Evolutionary conservation across 2,329 filamentous ascomycete species (phyloP).

Genomic region (Aspergillus floridensis): DNA sequence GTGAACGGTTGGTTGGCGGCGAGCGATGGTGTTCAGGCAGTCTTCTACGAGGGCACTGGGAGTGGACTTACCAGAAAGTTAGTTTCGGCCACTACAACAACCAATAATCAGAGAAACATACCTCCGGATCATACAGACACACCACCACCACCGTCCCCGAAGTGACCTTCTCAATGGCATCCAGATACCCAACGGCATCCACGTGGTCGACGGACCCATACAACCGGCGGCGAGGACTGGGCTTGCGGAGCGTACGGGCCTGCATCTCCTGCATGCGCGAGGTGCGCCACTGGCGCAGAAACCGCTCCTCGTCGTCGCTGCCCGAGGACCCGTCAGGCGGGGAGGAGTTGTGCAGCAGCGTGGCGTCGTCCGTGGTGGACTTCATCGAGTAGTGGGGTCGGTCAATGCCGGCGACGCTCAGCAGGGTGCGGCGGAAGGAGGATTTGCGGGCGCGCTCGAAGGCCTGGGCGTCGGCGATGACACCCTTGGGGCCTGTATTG

Average conservation of each 20-base stretch:
- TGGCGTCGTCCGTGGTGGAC: constrained; percentile 21
- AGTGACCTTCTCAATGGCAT: constrained; percentile 87
- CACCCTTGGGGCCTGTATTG: constrained; percentile 52
- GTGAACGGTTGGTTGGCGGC: constrained; percentile 66
- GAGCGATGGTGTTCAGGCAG: constrained; percentile 72
- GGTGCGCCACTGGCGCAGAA: constrained; percentile 83
- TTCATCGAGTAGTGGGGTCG: constrained; percentile 23
- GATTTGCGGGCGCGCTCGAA: constrained; percentile 49
- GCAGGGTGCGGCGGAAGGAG: constrained; percentile 46
- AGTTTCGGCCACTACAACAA: neutral
- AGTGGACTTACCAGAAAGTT: constrained; percentile 53
- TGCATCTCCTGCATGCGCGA: constrained; percentile 76
- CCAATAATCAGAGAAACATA: constrained; percentile 46
- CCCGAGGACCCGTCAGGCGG: constrained; percentile 34
- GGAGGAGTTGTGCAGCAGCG: constrained; percentile 25
- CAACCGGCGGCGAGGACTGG: constrained; percentile 71
- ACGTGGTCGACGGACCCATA: constrained; percentile 81
- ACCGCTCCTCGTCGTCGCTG: constrained; percentile 71
- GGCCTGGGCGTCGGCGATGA: constrained; percentile 51
- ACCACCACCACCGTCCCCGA: constrained; percentile 83
- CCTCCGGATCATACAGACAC: constrained; percentile 85
- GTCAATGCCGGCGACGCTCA: constrained; percentile 36
- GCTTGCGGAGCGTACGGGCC: constrained; percentile 62
- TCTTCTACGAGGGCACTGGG: constrained; percentile 77
- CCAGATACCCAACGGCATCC: constrained; percentile 88